Evolutionary conservation across 495 filamentous ascomycete species (phyloP), one percentile per base, ranked within the genome.

Genomic region (Tuber umbilicatum): DNA sequence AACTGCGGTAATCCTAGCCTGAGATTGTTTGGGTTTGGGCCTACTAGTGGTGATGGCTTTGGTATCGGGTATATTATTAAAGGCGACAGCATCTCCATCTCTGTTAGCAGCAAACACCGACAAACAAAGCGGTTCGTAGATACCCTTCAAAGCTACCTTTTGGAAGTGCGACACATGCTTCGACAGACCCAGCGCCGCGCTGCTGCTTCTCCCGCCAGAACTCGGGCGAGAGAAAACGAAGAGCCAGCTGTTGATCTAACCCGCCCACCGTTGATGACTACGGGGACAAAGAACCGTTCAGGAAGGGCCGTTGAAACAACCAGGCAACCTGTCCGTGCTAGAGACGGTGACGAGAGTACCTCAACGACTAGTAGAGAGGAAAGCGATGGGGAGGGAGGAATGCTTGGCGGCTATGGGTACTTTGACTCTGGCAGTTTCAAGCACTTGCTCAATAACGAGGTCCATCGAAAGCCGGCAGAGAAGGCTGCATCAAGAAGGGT

Each of bases 1-100:
- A 99, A 99, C 85, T 99, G 95, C 84, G 95, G 95, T 73, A 99
- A 99, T 84, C 95, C 95, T 2, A 94, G 92, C n/a, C 88, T 99
- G 21, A 91, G 95, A 1, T 93, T 97, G 69, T 99, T 99, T 80
- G 95, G 95, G 17, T 99, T 99, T 84, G 95, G 95, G 0, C 95
- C 95, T 5, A 96, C 94, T 0, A 94, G 91, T 5, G 94, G 91
- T 40, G 96, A 98, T 72, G 95, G 95, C 0, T 98, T 98, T 83
- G 95, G 96, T 19, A 97, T 99, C 73, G 95, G 95, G 19, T 99
- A 99, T 84, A 98, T 99, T 80, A 97, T 99, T 88, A 99, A 99
- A 84, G 94, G 97, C 80, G 94, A 97, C 50, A 87, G 88, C 70
- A 91, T 99, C 79, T 92, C 90, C 43, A 96, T 99, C 82, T 97